Percentiles rank a stretch among this genome's conserved stretches.
Conservation (phyloP, 2,329 filamentous ascomycete species). For the Fusarium tuaranense region DNA sequence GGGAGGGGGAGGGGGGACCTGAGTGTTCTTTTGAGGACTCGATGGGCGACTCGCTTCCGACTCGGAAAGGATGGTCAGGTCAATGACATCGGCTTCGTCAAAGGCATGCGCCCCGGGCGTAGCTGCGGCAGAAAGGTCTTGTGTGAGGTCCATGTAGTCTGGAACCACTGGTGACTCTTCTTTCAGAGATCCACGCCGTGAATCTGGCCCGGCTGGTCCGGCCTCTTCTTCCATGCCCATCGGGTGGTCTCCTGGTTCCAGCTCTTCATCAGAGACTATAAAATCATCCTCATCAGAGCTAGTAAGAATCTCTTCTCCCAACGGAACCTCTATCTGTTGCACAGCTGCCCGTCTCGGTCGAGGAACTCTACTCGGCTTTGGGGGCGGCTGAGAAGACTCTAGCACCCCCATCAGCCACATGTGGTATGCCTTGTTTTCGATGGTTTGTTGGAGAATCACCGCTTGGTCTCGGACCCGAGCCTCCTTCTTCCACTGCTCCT, state of each 20-base stretch:
- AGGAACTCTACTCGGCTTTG: conserved; percentile 47
- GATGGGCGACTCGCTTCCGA: not conserved
- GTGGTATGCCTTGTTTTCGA: conserved; percentile 70
- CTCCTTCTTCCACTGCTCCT: conserved; percentile 63
- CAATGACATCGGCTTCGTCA: conserved; percentile 32
- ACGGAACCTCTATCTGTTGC: conserved; percentile 4
- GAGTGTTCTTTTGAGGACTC: not conserved
- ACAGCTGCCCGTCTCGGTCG: conserved; percentile 18
- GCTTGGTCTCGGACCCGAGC: conserved; percentile 67
- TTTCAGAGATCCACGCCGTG: conserved; percentile 26
- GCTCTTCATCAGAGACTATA: conserved; percentile 54
- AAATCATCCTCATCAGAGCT: conserved; percentile 65
- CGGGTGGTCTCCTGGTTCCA: not conserved
- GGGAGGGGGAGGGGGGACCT: not conserved
- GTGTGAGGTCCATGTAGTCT: conserved; percentile 47
- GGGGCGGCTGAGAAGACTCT: conserved; percentile 53
- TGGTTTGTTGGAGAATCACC: conserved; percentile 70
- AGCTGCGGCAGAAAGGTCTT: conserved; percentile 35
- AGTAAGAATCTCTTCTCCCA: conserved; percentile 63
- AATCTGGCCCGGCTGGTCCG: not conserved
- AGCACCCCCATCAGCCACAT: conserved; percentile 64
- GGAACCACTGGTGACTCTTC: conserved; percentile 30
- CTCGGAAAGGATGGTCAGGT: conserved; percentile 43
- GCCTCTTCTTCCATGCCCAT: conserved; percentile 17
- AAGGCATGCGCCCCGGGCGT: not conserved